These are phyloP conservation scores for Nasturtium officinale DNA, from an alignment of 345 rosid species.

Conservation along the genomic window DNA sequence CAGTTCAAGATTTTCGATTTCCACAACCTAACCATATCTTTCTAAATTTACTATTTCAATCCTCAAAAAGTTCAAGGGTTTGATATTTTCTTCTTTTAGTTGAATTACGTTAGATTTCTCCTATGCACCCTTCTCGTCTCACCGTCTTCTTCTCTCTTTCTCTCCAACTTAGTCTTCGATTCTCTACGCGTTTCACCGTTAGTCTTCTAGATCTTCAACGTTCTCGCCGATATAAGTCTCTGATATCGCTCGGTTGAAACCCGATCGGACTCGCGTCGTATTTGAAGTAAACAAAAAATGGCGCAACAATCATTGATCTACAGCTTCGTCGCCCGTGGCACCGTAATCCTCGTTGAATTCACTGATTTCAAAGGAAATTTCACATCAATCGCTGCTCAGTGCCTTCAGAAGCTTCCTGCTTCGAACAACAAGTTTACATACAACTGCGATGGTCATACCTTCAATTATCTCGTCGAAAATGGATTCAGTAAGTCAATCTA, in stretches of 20 bases:
- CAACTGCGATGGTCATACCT: slow-evolving; percentile 82
- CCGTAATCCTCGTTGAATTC: slow-evolving; percentile 66
- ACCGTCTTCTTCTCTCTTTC: background rate
- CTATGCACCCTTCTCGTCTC: background rate
- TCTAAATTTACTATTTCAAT: background rate
- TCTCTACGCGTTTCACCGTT: slow-evolving; percentile 44
- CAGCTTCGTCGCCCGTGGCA: slow-evolving; percentile 73
- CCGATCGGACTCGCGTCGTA: slow-evolving; percentile 19
- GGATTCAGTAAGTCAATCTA: slow-evolving; percentile 61
- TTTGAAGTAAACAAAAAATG: slow-evolving; percentile 33
- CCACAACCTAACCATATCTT: background rate
- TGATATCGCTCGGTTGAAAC: slow-evolving; percentile 8
- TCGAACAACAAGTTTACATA: slow-evolving; percentile 71
- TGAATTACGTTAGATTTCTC: slow-evolving; percentile 22
- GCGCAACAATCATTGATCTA: slow-evolving; percentile 79
- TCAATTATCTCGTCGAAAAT: slow-evolving; percentile 79
- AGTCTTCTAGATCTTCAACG: slow-evolving; percentile 38
- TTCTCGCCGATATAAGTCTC: slow-evolving; percentile 27
- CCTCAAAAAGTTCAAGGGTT: slow-evolving; percentile 16
- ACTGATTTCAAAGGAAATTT: slow-evolving; percentile 81
- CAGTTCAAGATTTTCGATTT: background rate
- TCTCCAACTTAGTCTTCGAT: slow-evolving; percentile 27
- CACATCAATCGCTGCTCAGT: slow-evolving; percentile 70
- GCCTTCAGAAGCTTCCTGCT: slow-evolving; percentile 76
- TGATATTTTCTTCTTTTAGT: background rate